Evolutionary conservation across 2,329 filamentous ascomycete species (phyloP).

Genomic region (Dryadomyces quercivorus): DNA sequence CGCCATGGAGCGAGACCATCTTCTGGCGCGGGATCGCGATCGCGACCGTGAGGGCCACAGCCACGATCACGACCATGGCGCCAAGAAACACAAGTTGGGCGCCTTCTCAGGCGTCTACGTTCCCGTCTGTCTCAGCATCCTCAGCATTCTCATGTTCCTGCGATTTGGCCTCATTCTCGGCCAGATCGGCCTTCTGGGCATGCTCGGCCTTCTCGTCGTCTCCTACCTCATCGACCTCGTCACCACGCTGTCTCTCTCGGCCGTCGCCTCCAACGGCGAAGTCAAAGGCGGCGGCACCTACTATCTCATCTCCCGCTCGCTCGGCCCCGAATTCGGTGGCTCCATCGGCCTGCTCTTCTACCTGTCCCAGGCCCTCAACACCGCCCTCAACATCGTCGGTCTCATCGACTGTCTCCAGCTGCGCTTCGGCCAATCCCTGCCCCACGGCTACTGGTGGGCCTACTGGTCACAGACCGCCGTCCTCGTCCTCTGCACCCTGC

Average conservation of each 20-base stretch:
- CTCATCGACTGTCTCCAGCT: slow-evolving; percentile 71
- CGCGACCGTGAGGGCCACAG: neutral
- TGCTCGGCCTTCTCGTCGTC: slow-evolving; percentile 60
- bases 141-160: slow-evolving; percentile 87
- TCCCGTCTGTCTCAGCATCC: slow-evolving; percentile 76
- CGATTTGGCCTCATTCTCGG: slow-evolving; percentile 78
- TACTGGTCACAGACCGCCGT: slow-evolving; percentile 66
- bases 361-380: slow-evolving; percentile 79
- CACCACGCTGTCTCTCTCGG: slow-evolving; percentile 75
- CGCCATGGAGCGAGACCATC: slow-evolving; percentile 22
- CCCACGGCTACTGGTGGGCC: slow-evolving; percentile 61
- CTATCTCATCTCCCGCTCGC: slow-evolving; percentile 73
- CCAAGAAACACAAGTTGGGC: slow-evolving; percentile 51
- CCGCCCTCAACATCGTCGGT: slow-evolving; percentile 77
- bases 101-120: slow-evolving; percentile 73
- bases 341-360: slow-evolving; percentile 84
- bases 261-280: slow-evolving; percentile 81
- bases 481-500: slow-evolving; percentile 56
- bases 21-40: slow-evolving; percentile 5
- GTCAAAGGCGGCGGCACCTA: slow-evolving; percentile 82
- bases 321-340: slow-evolving; percentile 81
- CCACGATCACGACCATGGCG: slow-evolving; percentile 7
- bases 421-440: slow-evolving; percentile 57
- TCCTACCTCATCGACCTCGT: slow-evolving; percentile 77
- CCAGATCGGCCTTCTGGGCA: slow-evolving; percentile 66